Percentiles rank a stretch among this genome's conserved stretches.
Conservation (phyloP, 345 rosid genomes). For the Salix suchowensis region DNA sequence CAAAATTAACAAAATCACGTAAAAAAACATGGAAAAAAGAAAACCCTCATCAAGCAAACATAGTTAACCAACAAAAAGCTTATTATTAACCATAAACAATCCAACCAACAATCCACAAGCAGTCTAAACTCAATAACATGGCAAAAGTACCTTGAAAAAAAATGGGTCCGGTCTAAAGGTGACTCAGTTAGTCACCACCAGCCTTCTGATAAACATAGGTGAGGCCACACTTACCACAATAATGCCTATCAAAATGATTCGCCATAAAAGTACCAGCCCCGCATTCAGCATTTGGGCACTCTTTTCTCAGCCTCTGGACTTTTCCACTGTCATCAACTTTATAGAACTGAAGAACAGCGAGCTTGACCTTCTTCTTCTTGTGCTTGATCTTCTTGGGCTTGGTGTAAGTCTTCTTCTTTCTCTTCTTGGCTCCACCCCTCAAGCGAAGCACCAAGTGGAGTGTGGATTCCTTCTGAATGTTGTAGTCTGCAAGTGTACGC, state of each 20-base stretch:
- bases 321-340: constrained; percentile 1
- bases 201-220: constrained; percentile 9
- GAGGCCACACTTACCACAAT: constrained; percentile 11
- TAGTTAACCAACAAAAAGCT: not conserved
- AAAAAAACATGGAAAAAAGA: not conserved
- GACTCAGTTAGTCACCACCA: not conserved
- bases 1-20: not conserved
- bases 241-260: constrained; percentile 9
- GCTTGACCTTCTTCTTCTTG: constrained; percentile 13
- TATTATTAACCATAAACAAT: too few relatives aligned
- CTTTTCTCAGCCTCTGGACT: constrained; percentile 5
- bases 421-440: constrained; percentile 8
- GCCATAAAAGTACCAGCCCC: constrained; percentile 12
- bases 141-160: not conserved
- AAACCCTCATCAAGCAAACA: not conserved
- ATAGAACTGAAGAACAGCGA: constrained; percentile 8
- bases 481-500: constrained; percentile 9
- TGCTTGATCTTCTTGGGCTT: constrained; percentile 14
- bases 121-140: too few relatives aligned
- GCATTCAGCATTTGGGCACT: constrained; percentile 8
- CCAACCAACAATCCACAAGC: not conserved
- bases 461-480: constrained; percentile 13
- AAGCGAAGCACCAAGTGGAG: constrained; percentile 10
- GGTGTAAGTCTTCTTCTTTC: constrained; percentile 13
- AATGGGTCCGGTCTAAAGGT: too few relatives aligned